phyloP scores from a whole-genome alignment of 495 filamentous ascomycete species.

The Aspergillus sparsus region DNA sequence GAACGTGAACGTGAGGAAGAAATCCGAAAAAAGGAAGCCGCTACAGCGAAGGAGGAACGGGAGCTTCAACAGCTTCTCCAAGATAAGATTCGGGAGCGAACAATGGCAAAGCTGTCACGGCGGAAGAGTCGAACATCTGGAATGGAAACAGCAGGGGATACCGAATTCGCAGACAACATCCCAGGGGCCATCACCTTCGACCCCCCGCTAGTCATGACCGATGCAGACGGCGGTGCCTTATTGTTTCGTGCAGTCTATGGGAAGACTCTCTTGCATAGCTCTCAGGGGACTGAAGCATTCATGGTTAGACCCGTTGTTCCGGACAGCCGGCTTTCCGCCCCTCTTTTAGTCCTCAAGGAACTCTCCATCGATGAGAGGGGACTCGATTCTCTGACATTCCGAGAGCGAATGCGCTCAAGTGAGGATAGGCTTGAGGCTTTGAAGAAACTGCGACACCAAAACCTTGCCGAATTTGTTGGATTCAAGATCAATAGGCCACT shows the following conservation, averaged over 20 bases:
- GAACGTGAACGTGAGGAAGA: slow-evolving; percentile 56
- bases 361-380: slow-evolving; percentile 39
- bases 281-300: slow-evolving; percentile 60
- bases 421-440: slow-evolving; percentile 75
- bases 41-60: slow-evolving; percentile 69
- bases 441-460: slow-evolving; percentile 73
- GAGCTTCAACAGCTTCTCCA: slow-evolving; percentile 73
- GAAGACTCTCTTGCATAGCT: slow-evolving; percentile 58
- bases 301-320: slow-evolving; percentile 65
- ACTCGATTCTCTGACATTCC: slow-evolving; percentile 51
- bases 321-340: slow-evolving; percentile 48
- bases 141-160: slow-evolving; percentile 33
- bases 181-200: slow-evolving; percentile 67
- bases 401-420: slow-evolving; percentile 56
- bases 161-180: slow-evolving; percentile 41
- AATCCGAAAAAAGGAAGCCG: slow-evolving; percentile 55
- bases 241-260: slow-evolving; percentile 65
- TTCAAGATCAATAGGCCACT: slow-evolving; percentile 67
- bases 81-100: slow-evolving; percentile 64
- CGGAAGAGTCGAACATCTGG: slow-evolving; percentile 44
- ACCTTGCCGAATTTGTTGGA: slow-evolving; percentile 73
- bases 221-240: slow-evolving; percentile 55
- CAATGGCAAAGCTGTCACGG: slow-evolving; percentile 39
- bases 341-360: slow-evolving; percentile 70
- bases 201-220: slow-evolving; percentile 61